Conservation (phyloP, 108 stramenopile species). For the Cyclostephanos invisitatus region DNA sequence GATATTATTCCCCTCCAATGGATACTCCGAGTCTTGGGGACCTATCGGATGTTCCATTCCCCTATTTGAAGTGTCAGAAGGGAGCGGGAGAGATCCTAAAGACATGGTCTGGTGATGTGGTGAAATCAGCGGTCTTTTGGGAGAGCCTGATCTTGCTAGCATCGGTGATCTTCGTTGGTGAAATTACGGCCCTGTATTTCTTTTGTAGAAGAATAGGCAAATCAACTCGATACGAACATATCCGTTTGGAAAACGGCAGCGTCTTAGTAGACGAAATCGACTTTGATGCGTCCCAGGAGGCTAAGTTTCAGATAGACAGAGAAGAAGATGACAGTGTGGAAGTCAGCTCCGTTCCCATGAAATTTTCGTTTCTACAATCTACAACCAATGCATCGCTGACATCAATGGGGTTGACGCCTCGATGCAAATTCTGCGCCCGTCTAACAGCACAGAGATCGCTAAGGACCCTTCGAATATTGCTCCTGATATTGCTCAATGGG, state of each 20-base stretch:
- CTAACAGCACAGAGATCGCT: constrained; percentile 1
- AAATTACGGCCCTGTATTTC: constrained; percentile 9
- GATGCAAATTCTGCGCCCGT: constrained; percentile 29
- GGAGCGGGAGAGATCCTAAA: constrained; percentile 43
- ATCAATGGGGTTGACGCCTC: constrained; percentile 7
- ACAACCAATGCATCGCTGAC: not conserved
- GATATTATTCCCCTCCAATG: not conserved
- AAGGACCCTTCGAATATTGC: constrained; percentile 17
- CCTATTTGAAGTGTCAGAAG: constrained; percentile 39
- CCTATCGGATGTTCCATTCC: constrained; percentile 22
- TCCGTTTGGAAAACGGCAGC: not conserved
- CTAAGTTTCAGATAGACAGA: not conserved
- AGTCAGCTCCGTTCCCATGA: not conserved
- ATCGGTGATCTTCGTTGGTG: constrained; percentile 9
- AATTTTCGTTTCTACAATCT: not conserved
- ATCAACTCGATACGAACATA: constrained; percentile 10
- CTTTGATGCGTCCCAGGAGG: not conserved
- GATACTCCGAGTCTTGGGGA: not conserved
- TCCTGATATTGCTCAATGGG: constrained; percentile 25
- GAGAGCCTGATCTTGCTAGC: constrained; percentile 28
- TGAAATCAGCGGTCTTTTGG: constrained; percentile 41
- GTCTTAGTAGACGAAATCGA: constrained; percentile 2
- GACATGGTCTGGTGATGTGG: constrained; percentile 31
- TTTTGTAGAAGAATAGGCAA: constrained; percentile 7
- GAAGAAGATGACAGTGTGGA: constrained; percentile 3